Conservation (phyloP, 2,329 filamentous ascomycete genomes). For the Alternaria novae-zelandiae region DNA sequence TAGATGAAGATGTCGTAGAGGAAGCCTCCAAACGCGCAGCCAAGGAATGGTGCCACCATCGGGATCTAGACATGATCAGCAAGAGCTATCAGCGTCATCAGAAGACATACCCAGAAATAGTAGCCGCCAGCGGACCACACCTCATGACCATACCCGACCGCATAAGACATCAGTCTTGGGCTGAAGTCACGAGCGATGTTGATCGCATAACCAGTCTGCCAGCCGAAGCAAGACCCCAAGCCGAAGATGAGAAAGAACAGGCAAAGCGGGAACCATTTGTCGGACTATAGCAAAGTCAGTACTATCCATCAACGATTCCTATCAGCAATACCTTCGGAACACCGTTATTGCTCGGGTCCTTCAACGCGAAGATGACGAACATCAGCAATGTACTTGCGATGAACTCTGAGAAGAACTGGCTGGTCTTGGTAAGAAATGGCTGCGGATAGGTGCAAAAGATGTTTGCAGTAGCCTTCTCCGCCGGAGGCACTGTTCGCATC, state of each 20-base stretch:
- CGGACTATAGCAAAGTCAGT: conserved; percentile 9
- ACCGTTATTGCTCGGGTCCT: conserved; percentile 58
- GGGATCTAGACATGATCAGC: conserved; percentile 61
- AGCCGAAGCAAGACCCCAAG: conserved; percentile 75
- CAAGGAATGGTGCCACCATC: conserved; percentile 73
- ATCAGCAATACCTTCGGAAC: conserved; percentile 30
- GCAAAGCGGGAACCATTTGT: conserved; percentile 58
- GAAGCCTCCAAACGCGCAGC: conserved; percentile 47
- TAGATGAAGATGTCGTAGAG: conserved; percentile 59
- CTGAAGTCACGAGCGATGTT: conserved; percentile 77
- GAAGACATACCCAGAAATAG: conserved; percentile 70
- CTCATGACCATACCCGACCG: conserved; percentile 70
- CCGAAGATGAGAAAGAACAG: conserved; percentile 78
- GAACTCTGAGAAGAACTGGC: conserved; percentile 76
- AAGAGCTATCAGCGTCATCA: neutral
- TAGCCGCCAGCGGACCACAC: conserved; percentile 73
- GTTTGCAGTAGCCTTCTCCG: conserved; percentile 66
- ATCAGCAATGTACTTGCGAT: conserved; percentile 71
- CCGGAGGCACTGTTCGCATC: conserved; percentile 66
- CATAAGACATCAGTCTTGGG: conserved; percentile 69
- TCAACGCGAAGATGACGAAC: conserved; percentile 74
- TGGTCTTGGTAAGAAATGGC: conserved; percentile 68
- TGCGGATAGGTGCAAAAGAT: conserved; percentile 78
- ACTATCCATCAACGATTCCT: neutral
- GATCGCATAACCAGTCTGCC: conserved; percentile 78